Evolutionary conservation across 805 yeast species (phyloP).

Genomic region (Maudiozyma bulderi): DNA sequence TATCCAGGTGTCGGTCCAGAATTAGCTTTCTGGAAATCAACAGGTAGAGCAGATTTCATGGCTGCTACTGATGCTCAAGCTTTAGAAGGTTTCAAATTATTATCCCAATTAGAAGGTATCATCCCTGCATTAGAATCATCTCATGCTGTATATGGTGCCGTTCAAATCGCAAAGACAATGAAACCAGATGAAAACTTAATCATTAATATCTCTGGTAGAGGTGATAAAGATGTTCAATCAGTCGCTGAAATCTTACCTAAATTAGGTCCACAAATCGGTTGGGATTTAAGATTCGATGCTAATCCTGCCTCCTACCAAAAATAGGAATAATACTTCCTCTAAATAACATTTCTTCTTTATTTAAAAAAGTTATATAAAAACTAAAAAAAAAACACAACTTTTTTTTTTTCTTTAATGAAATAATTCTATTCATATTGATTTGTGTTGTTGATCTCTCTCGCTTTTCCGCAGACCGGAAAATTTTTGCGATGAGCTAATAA

Average conservation of each 20-base stretch:
- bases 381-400: neutral
- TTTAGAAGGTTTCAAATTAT: conserved; percentile 73
- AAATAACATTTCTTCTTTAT: neutral
- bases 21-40: conserved; percentile 86
- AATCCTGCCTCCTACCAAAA: conserved; percentile 18
- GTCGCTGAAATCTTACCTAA: conserved; percentile 90
- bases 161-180: conserved; percentile 79
- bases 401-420: neutral
- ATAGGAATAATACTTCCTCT: neutral
- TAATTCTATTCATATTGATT: too few species aligned
- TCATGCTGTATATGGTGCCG: conserved; percentile 90
- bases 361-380: too few species aligned
- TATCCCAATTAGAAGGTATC: conserved; percentile 93
- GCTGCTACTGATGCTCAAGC: conserved; percentile 97
- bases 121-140: conserved; percentile 97
- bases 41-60: conserved; percentile 81
- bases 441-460: too few species aligned
- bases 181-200: conserved; percentile 69
- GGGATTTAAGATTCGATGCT: conserved; percentile 86
- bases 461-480: too few species aligned
- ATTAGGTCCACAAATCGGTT: conserved; percentile 82
- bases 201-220: conserved; percentile 93
- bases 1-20: conserved; percentile 99
- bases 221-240: conserved; percentile 97
- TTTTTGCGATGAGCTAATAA: neutral